phyloP scores from a whole-genome alignment of 345 rosid genomes.

The Litchi chinensis region DNA sequence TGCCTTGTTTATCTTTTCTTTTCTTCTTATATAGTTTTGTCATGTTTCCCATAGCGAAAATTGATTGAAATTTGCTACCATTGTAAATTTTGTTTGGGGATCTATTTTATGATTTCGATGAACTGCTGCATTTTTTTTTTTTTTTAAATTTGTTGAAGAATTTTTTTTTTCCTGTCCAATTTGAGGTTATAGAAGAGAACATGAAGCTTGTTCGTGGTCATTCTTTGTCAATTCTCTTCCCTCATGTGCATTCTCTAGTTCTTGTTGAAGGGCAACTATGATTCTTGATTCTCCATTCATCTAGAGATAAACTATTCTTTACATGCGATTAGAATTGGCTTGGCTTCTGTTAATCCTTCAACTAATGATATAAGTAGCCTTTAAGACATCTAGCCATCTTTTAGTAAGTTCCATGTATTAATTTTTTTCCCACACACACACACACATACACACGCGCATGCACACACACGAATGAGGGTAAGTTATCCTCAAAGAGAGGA shows the following conservation, averaged over 20 bases:
- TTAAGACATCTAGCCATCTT: neutral
- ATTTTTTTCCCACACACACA: too few relatives aligned
- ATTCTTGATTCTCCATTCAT: neutral
- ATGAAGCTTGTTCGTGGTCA: neutral
- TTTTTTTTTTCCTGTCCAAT: neutral
- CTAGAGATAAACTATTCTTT: neutral
- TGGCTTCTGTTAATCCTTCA: too few relatives aligned
- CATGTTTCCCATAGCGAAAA: neutral
- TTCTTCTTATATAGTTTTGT: neutral
- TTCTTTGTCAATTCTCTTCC: neutral
- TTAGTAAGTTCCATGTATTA: neutral
- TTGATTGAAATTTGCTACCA: neutral
- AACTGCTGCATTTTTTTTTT: neutral
- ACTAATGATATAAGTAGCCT: neutral
- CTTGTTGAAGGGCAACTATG: neutral
- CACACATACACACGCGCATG: too few relatives aligned
- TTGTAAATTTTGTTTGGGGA: neutral
- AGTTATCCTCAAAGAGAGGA: neutral
- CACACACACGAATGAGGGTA: neutral
- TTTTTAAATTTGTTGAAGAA: too few relatives aligned
- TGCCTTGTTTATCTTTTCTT: neutral
- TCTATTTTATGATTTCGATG: neutral
- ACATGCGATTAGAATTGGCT: too few relatives aligned
- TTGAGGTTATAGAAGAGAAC: neutral
- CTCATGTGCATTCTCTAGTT: neutral